Conservation (phyloP, 2,329 filamentous ascomycete genomes). For the Clonostachys sp. region DNA sequence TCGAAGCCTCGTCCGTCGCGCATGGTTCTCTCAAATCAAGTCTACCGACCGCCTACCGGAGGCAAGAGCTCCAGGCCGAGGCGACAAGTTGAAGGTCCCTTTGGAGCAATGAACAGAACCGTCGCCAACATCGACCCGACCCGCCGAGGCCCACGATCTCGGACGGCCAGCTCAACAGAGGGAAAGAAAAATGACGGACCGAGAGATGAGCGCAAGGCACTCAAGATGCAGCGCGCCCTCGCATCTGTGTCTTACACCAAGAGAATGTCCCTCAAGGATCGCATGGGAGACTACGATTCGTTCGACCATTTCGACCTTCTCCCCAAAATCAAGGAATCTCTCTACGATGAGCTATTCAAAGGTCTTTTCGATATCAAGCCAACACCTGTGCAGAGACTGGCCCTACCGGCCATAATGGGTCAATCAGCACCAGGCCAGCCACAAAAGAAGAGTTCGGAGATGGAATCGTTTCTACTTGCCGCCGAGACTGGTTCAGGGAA, state of each 20-base stretch:
- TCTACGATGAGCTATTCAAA: slow-evolving; percentile 69
- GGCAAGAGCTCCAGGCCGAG: slow-evolving; percentile 11
- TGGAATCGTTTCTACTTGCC: slow-evolving; percentile 67
- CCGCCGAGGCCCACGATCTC: slow-evolving; percentile 3
- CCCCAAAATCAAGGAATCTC: slow-evolving; percentile 64
- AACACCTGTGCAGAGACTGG: slow-evolving; percentile 84
- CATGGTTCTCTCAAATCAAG: slow-evolving; percentile 53
- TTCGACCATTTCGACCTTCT: slow-evolving; percentile 81
- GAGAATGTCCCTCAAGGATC: slow-evolving; percentile 44
- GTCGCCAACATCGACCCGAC: slow-evolving; percentile 31
- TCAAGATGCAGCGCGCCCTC: slow-evolving; percentile 89
- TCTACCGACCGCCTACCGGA: slow-evolving; percentile 33
- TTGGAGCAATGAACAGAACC: slow-evolving; percentile 51
- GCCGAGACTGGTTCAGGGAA: slow-evolving; percentile 98
- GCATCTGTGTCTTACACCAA: slow-evolving; percentile 72
- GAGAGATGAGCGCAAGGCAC: slow-evolving; percentile 57
- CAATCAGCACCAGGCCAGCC: slow-evolving; percentile 24
- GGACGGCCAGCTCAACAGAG: slow-evolving; percentile 7
- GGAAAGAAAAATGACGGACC: slow-evolving; percentile 18
- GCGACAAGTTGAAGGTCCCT: slow-evolving; percentile 36
- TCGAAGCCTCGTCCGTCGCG: slow-evolving; percentile 36
- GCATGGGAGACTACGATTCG: slow-evolving; percentile 63
- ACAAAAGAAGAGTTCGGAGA: slow-evolving; percentile 30
- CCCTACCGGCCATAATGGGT: slow-evolving; percentile 76
- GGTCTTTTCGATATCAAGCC: slow-evolving; percentile 72